Evolutionary conservation across 176 grass and related monocot species (phyloP), one percentile per base, ranked within the genome.

Genomic region (Avena atlantica): DNA sequence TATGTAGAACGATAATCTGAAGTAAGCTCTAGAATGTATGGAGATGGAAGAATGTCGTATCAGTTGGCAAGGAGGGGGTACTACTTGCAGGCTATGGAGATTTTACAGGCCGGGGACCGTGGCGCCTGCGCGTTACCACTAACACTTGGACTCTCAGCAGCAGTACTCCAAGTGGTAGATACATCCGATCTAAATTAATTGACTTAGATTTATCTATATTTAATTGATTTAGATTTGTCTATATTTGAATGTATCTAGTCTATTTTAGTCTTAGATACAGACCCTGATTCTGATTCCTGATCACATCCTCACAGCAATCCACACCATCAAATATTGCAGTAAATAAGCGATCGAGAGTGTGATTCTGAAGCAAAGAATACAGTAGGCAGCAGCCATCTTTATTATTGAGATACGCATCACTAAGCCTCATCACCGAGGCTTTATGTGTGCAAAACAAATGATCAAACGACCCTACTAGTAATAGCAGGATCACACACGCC

Each of bases 401-500:
- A 57, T 88, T 78, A 20, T 53, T 56, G 61, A 64, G 76, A 62
- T 37, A 27, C 48, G 31, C 68, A 76, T 34, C 40, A 80, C 58
- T 20, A 85, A 88, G 85, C 85, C 89, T 91, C 81, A 50, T 84
- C 36, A 88, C 37, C 10, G 72, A 71, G 82, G 86, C 76, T 85
- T 81, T 60, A 51, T 53, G 70, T 17, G 77, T 44, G 79, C 70
- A 77, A 63, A 61, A 62, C 77, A 81, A 76, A 48, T 53, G 70
- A 88, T 60, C 70, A 71, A 85, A 88, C 31, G 48, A 81, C 74
- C 82, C 14, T 56, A 16, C 19, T 23, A 25, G 37, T 42, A 42
- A 42, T 34, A 48, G 59, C 69, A 85, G 85, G 85, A 84, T 59
- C 75, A 70, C 70, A 47, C 50, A 86, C 20, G 25, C 3, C 36